A percentile compares a stretch with the other conserved stretches of the same genome.
phyloP scores from a whole-genome alignment of 495 filamentous ascomycete genomes.

The Neurospora sp. region DNA sequence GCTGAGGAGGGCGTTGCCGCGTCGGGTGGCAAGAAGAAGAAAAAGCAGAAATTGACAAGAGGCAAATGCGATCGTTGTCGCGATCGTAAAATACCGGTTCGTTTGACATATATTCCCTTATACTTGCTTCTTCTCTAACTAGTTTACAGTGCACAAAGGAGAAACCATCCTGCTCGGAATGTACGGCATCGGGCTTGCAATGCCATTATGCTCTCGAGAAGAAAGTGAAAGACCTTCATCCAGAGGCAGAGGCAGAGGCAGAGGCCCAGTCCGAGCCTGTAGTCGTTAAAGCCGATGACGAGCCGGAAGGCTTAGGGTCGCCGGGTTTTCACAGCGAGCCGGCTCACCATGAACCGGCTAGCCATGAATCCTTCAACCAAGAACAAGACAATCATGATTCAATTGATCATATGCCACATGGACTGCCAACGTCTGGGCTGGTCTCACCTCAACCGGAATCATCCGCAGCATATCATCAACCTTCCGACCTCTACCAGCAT shows the following conservation, averaged over 20 bases:
- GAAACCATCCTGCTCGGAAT: conserved; percentile 29
- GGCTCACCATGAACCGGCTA: not conserved
- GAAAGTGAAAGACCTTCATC: not conserved
- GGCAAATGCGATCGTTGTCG: conserved; percentile 32
- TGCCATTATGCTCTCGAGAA: conserved; percentile 29
- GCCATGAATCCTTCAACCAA: not conserved
- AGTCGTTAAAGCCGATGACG: conserved; percentile 9
- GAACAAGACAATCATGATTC: not conserved
- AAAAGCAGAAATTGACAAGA: conserved; percentile 17
- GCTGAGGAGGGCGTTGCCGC: conserved; percentile 6
- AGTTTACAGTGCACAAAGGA: conserved; percentile 29
- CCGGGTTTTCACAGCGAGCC: conserved; percentile 15
- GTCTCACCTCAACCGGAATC: conserved; percentile 7
- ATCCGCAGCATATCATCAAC: conserved; percentile 5
- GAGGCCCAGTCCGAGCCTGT: not conserved
- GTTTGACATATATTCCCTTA: not conserved
- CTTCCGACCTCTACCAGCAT: conserved; percentile 11
- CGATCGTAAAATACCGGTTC: conserved; percentile 17
- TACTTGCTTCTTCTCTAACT: conserved; percentile 1
- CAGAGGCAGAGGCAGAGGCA: conserved; percentile 7
- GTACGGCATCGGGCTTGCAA: conserved; percentile 12
- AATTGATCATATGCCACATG: not conserved
- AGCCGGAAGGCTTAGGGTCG: conserved; percentile 19
- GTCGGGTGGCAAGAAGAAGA: conserved; percentile 11
- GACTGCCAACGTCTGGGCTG: conserved; percentile 2